Conservation (phyloP, 2,329 filamentous ascomycete genomes). For the Juglanconis juglandina region DNA sequence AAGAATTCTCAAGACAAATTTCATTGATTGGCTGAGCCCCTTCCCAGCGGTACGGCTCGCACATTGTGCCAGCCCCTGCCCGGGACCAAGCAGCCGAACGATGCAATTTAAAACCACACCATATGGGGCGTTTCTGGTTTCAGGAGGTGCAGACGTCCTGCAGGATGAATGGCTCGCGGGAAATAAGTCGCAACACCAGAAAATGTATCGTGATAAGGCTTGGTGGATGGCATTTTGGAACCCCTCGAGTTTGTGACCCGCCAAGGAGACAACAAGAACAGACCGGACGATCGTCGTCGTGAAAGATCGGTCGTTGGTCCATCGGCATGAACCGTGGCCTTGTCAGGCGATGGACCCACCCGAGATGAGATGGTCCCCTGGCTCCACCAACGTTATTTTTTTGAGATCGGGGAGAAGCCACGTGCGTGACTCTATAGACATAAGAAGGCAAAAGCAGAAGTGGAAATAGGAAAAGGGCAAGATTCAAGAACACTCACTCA, state of each 20-base stretch:
- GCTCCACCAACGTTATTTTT: not conserved
- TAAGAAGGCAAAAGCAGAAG: not conserved
- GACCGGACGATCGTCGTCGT: constrained; percentile 1
- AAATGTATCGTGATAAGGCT: not conserved
- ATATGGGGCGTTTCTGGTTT: constrained; percentile 17
- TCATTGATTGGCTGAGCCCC: constrained; percentile 9
- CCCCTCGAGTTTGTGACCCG: not conserved
- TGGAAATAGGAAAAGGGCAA: not conserved
- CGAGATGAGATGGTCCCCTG: constrained; percentile 4
- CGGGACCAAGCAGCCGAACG: constrained; percentile 8
- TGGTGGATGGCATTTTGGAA: not conserved
- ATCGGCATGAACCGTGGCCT: not conserved
- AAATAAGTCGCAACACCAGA: not conserved
- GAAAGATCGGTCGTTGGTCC: not conserved
- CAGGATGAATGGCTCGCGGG: constrained; percentile 4
- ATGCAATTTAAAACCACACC: constrained; percentile 12
- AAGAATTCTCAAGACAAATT: not conserved
- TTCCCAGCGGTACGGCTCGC: constrained; percentile 5
- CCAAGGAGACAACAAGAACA: not conserved
- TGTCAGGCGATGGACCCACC: constrained; percentile 9
- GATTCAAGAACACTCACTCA: not conserved
- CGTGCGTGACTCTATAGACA: not conserved
- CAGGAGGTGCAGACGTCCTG: constrained; percentile 9
- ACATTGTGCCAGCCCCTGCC: not conserved
- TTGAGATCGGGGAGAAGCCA: not conserved